A percentile compares a stretch with the other conserved stretches of the same genome.
Evolutionary conservation across 1,139 yeast species (phyloP).

Genomic region (Meyerozyma athensensis): DNA sequence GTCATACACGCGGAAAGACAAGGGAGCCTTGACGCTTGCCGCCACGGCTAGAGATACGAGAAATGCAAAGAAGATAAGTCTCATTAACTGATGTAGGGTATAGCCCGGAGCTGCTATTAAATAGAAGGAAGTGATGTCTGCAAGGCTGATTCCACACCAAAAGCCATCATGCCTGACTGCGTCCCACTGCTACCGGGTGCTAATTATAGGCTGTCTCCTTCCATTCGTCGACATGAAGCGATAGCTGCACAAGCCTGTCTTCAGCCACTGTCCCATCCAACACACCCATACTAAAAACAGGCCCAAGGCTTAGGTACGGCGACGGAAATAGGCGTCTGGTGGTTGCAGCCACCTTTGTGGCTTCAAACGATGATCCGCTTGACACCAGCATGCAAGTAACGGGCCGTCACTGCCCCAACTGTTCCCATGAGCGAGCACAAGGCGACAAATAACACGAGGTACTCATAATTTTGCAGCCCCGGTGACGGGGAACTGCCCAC

Average conservation of each 20-base stretch:
- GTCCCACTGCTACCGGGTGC: too few relatives aligned
- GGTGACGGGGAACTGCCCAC: slow-evolving; percentile 15
- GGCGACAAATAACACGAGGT: slow-evolving; percentile 27
- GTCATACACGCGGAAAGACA: not conserved
- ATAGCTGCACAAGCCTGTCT: not conserved
- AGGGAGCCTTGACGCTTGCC: not conserved
- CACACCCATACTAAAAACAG: not conserved
- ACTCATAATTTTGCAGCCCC: slow-evolving; percentile 17
- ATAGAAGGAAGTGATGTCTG: too few relatives aligned
- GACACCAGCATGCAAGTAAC: slow-evolving; percentile 25
- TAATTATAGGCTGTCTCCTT: not conserved
- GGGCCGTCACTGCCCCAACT: slow-evolving; percentile 19
- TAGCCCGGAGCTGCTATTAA: too few relatives aligned
- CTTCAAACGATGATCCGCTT: slow-evolving; percentile 8
- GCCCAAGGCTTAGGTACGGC: slow-evolving; percentile 1
- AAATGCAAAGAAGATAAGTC: not conserved
- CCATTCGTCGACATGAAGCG: not conserved
- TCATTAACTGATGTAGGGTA: too few relatives aligned
- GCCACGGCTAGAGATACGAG: not conserved
- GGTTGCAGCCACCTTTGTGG: not conserved
- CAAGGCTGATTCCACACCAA: too few relatives aligned
- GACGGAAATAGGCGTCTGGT: not conserved
- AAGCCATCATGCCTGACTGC: too few relatives aligned
- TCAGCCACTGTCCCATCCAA: slow-evolving; percentile 2
- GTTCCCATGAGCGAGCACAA: slow-evolving; percentile 23